These are phyloP conservation scores for Saccharomycopsis sp. DNA, from an alignment of 805 yeast species.

Conservation along the genomic window DNA sequence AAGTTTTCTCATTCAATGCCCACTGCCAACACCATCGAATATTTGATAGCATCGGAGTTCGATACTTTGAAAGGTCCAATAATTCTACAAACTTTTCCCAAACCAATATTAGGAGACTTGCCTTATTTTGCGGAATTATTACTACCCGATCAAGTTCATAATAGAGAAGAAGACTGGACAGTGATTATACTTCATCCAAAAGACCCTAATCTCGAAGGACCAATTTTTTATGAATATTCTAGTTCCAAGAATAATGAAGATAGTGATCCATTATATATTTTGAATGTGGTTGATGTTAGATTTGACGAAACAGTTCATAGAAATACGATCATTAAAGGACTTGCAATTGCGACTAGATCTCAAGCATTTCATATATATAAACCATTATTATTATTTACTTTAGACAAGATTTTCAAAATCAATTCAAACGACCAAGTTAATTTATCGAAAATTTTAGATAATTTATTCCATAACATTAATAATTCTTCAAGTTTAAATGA, in stretches of 20 bases:
- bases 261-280: slow-evolving; percentile 34
- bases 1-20: no score
- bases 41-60: slow-evolving; percentile 56
- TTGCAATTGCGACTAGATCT: slow-evolving; percentile 38
- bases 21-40: no score
- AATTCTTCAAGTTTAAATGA: background rate
- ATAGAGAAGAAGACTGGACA: slow-evolving; percentile 45
- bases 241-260: slow-evolving; percentile 23
- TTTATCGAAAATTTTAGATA: slow-evolving; percentile 1
- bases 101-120: slow-evolving; percentile 27
- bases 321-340: slow-evolving; percentile 42
- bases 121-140: slow-evolving; percentile 45
- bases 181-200: slow-evolving; percentile 34
- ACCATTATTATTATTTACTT: slow-evolving; percentile 39
- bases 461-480: slow-evolving; percentile 9
- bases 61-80: slow-evolving; percentile 69
- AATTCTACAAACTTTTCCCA: slow-evolving; percentile 51
- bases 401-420: slow-evolving; percentile 34
- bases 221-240: slow-evolving; percentile 2
- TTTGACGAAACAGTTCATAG: slow-evolving; percentile 31
- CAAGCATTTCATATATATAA: slow-evolving; percentile 41
- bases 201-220: background rate
- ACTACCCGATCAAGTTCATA: slow-evolving; percentile 52
- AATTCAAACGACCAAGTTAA: background rate
- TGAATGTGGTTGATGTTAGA: slow-evolving; percentile 40